Conservation (phyloP, 2,329 filamentous ascomycete genomes). For the Diaporthe destruens region DNA sequence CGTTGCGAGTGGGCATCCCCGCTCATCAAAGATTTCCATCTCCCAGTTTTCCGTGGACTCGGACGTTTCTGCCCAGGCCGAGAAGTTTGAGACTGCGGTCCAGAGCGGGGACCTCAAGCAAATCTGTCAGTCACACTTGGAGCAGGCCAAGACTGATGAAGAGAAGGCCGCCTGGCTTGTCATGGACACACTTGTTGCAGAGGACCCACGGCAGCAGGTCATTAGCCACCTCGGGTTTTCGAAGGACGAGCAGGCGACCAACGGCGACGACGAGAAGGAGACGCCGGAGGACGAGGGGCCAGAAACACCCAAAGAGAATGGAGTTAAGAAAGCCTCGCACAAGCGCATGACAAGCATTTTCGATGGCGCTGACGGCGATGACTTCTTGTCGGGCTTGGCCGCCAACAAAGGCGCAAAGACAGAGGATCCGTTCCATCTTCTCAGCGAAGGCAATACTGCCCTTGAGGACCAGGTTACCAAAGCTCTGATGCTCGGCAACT, state of each 20-base stretch:
- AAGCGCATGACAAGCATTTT: slow-evolving; percentile 85
- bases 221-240: slow-evolving; percentile 92
- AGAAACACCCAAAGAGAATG: slow-evolving; percentile 40
- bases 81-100: slow-evolving; percentile 87
- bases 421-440: slow-evolving; percentile 93
- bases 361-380: slow-evolving; percentile 80
- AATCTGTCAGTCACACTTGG: slow-evolving; percentile 85
- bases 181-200: slow-evolving; percentile 87
- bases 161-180: slow-evolving; percentile 98
- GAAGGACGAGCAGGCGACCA: slow-evolving; percentile 65
- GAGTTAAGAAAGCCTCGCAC: slow-evolving; percentile 59
- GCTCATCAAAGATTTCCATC: slow-evolving; percentile 83
- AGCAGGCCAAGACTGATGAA: slow-evolving; percentile 82
- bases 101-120: slow-evolving; percentile 80
- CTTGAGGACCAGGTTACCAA: slow-evolving; percentile 90
- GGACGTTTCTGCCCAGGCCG: slow-evolving; percentile 83
- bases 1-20: slow-evolving; percentile 71
- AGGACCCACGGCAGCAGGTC: slow-evolving; percentile 87
- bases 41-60: slow-evolving; percentile 91
- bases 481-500: slow-evolving; percentile 89
- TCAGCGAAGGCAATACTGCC: slow-evolving; percentile 84
- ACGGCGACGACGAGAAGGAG: slow-evolving; percentile 55
- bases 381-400: slow-evolving; percentile 86
- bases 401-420: slow-evolving; percentile 93
- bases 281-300: slow-evolving; percentile 34